Percentiles rank a stretch among this genome's conserved stretches.
phyloP scores from a whole-genome alignment of 108 stramenopile genomes.

The Heterococcus sp. region DNA sequence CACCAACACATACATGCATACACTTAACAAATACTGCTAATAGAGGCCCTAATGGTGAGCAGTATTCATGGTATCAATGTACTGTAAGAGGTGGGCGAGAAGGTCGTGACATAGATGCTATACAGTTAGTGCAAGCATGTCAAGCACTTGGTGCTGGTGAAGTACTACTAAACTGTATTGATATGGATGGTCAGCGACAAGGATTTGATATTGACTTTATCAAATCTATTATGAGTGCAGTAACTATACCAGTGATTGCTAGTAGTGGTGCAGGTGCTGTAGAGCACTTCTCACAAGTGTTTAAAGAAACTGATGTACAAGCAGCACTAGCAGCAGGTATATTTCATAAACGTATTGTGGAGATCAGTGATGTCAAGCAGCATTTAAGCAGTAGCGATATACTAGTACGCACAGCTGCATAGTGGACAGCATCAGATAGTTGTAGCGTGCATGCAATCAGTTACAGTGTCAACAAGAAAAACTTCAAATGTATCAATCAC shows the following conservation, averaged over 20 bases:
- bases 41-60: slow-evolving; percentile 75
- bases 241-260: slow-evolving; percentile 93
- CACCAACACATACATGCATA: slow-evolving; percentile 45
- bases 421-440: no score
- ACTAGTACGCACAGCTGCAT: no score
- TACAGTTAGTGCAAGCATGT: slow-evolving; percentile 58
- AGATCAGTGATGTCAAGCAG: slow-evolving; percentile 78
- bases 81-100: slow-evolving; percentile 95
- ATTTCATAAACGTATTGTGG: slow-evolving; percentile 94
- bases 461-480: no score
- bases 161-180: slow-evolving; percentile 97
- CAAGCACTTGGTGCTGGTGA: slow-evolving; percentile 92
- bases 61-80: slow-evolving; percentile 92
- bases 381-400: no score
- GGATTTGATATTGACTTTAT: slow-evolving; percentile 89
- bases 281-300: slow-evolving; percentile 85
- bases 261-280: slow-evolving; percentile 91
- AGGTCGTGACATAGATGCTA: slow-evolving; percentile 82
- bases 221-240: slow-evolving; percentile 78
- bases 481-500: no score
- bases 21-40: slow-evolving; percentile 18
- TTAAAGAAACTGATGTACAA: slow-evolving; percentile 74
- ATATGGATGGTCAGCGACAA: slow-evolving; percentile 94
- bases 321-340: slow-evolving; percentile 97
- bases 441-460: no score